Base-by-base conservation (phyloP, 1,139 yeast species). In the Candida glucosophila region DNA sequence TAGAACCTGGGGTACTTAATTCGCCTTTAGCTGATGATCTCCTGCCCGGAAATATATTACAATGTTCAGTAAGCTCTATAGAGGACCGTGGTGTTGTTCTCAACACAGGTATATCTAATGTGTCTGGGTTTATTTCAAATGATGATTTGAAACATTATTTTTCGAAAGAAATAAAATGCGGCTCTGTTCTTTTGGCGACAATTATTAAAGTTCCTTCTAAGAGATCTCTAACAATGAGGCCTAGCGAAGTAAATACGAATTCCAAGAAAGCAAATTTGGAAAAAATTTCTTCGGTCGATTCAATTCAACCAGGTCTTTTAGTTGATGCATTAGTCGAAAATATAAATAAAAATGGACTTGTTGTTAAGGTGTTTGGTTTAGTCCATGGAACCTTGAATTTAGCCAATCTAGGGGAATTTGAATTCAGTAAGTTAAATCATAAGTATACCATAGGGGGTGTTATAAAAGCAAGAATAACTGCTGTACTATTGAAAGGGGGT, bases 31-130 rank as follows among this genome's bases (percentile, higher is more conserved):
- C 57, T 5, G 90, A 78, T 26, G 95, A 83, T 46, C 53, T 82
- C 32, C 52, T 60, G 4, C 48, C 65, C 11, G 86, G 86, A 19
- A 65, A 71, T 39, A 49, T 78, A 5, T 46, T 90, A 3, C 98
- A 90, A 55, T 86, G 77, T 15, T 65, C 85, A 2, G 75, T 90
- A 11, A 67, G 65, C 32, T 79, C 93, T 27, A 56, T 83, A 14
- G 97, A 90, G 62, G 98, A 90, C 45, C 95, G 83, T 47, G 98
- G 98, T 53, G 67, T 77, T 10, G 72, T 83, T 31, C 55, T 88
- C 27, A 80, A 77, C 40, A 52, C 81, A 15, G 96, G 96, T 14
- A 56, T 65, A 28, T 53, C 61, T 9, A 46, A 49, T 4, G 33
- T 67, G 10, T 55, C 73, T 13, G 97, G 94, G 1, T 90, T 90